Evolutionary conservation across 257 asterid species (phyloP).

Genomic region (Solanum medicagineum): DNA sequence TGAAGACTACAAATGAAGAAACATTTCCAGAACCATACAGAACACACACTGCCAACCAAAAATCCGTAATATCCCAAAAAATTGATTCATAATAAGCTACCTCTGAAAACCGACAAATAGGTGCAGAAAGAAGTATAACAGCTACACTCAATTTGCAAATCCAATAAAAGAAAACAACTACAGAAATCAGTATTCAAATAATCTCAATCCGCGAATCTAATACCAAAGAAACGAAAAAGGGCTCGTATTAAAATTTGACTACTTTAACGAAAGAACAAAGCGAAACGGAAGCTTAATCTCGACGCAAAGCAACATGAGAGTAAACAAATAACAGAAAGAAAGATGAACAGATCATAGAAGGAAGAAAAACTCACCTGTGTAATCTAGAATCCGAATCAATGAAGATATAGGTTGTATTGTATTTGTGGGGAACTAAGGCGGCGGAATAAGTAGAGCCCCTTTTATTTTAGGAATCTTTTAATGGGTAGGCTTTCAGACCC

Average conservation of each 20-base stretch:
- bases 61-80: too few species aligned
- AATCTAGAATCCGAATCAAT: neutral
- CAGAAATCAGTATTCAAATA: neutral
- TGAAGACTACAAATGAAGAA: too few species aligned
- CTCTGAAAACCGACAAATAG: neutral
- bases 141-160: too few species aligned
- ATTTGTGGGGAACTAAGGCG: too few species aligned
- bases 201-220: neutral
- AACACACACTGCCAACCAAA: neutral
- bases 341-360: neutral
- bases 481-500: too few species aligned
- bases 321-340: neutral
- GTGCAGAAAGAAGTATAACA: neutral
- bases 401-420: too few species aligned
- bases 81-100: neutral
- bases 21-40: neutral
- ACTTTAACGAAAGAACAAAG: neutral
- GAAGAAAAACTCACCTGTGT: neutral
- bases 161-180: neutral
- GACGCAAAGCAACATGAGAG: slow-evolving; percentile 18
- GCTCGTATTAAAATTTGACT: slow-evolving; percentile 4
- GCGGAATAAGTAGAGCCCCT: too few species aligned
- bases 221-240: neutral
- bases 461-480: too few species aligned
- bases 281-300: slow-evolving; percentile 17